A percentile compares a stretch with the other conserved stretches of the same genome.
These are phyloP conservation scores for Rhodamnia argentea DNA, from an alignment of 345 rosid species.

Conservation along the genomic window DNA sequence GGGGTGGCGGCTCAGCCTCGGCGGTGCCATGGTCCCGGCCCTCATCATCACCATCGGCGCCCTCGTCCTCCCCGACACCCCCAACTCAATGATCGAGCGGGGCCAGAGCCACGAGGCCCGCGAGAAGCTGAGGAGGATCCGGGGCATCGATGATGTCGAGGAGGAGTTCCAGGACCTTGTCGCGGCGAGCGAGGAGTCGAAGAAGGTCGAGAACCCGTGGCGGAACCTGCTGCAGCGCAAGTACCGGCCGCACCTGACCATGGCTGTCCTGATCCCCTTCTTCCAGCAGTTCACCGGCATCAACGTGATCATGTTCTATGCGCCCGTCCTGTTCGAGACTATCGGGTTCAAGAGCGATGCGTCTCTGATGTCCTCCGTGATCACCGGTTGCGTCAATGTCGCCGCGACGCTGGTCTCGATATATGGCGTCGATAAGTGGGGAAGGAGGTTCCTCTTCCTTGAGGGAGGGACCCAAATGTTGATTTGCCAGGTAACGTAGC, in stretches of 20 bases:
- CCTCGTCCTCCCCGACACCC: conserved; percentile 79
- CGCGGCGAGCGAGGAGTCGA: conserved; percentile 67
- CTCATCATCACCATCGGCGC: conserved; percentile 75
- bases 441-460: conserved; percentile 73
- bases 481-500: conserved; percentile 53
- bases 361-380: conserved; percentile 73
- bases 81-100: conserved; percentile 92
- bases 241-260: conserved; percentile 71
- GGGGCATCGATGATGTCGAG: conserved; percentile 61
- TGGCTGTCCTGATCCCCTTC: conserved; percentile 70
- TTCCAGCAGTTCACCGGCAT: conserved; percentile 89
- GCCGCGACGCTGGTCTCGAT: conserved; percentile 64
- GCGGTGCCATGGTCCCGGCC: conserved; percentile 98
- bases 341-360: conserved; percentile 65
- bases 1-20: conserved; percentile 96
- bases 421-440: conserved; percentile 78
- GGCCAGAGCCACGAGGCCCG: conserved; percentile 58
- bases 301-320: conserved; percentile 83
- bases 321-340: conserved; percentile 75
- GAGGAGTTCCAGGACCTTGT: conserved; percentile 73
- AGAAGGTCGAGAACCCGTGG: conserved; percentile 72
- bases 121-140: conserved; percentile 44
- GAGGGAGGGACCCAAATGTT: conserved; percentile 81
- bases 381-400: conserved; percentile 63
- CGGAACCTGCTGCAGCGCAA: conserved; percentile 62